Percentiles rank a stretch among this genome's conserved stretches.
Conservation (phyloP, 768 basidiomycete genomes). For the Hebeloma cylindrosporum region DNA sequence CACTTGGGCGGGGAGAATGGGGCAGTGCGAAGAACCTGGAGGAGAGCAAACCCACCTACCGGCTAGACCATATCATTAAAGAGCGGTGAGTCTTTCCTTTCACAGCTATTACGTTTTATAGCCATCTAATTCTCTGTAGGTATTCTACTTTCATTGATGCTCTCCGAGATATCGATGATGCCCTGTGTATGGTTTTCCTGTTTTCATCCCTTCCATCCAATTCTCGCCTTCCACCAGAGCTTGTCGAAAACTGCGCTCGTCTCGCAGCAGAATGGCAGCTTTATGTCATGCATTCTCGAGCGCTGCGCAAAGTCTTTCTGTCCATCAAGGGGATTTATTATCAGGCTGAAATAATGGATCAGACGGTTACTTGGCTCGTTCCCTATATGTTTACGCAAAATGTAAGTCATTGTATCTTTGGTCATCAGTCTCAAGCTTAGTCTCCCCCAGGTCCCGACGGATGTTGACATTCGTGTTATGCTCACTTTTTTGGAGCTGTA, state of each 20-base stretch:
- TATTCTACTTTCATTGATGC: conserved; percentile 98
- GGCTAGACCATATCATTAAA: conserved; percentile 95
- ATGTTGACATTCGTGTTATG: conserved; percentile 98
- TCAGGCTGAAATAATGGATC: conserved; percentile 92
- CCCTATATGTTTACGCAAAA: conserved; percentile 97
- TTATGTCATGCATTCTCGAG: conserved; percentile 85
- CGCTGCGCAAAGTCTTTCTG: conserved; percentile 88
- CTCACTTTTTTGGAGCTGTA: conserved; percentile 97
- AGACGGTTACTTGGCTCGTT: conserved; percentile 93
- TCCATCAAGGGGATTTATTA: conserved; percentile 99
- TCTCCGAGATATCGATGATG: conserved; percentile 94
- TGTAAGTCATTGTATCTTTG: conserved; percentile 46
- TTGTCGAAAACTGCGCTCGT: conserved; percentile 88
- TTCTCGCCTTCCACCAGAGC: conserved; percentile 72
- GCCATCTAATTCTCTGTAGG: conserved; percentile 39
- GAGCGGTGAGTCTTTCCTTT: conserved; percentile 64
- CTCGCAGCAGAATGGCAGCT: conserved; percentile 96
- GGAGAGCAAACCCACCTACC: conserved; percentile 89
- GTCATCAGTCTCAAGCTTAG: conserved; percentile 5
- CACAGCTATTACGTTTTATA: background rate
- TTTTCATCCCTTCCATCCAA: conserved; percentile 92
- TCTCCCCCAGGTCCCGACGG: conserved; percentile 72
- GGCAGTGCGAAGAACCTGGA: conserved; percentile 90
- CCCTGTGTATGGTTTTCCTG: conserved; percentile 90
- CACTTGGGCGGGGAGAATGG: conserved; percentile 95